phyloP scores from a whole-genome alignment of 2,329 filamentous ascomycete genomes.

The Fusarium coffeatum region DNA sequence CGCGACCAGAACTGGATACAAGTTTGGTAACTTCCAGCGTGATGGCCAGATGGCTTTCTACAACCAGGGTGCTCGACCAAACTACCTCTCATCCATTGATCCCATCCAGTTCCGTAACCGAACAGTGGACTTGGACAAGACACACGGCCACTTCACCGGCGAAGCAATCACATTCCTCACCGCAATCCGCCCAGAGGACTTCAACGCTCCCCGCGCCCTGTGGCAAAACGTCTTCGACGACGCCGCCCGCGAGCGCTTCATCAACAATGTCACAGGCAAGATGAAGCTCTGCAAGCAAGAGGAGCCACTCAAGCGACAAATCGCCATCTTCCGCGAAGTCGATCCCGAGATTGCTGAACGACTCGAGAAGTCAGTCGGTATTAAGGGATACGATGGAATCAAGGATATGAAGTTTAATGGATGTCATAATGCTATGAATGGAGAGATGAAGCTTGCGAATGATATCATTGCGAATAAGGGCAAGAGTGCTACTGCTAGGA shows the following conservation, averaged over 20 bases:
- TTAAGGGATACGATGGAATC: slow-evolving; percentile 35
- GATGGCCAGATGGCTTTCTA: slow-evolving; percentile 36
- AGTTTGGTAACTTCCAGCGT: slow-evolving; percentile 29
- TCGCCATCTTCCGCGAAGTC: slow-evolving; percentile 73
- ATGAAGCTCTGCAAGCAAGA: slow-evolving; percentile 68
- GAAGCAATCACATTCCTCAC: slow-evolving; percentile 35
- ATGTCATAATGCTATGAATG: slow-evolving; percentile 18
- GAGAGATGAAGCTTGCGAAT: slow-evolving; percentile 14
- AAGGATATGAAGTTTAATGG: slow-evolving; percentile 12
- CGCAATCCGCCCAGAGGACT: slow-evolving; percentile 30
- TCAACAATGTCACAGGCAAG: slow-evolving; percentile 70
- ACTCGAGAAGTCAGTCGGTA: slow-evolving; percentile 71
- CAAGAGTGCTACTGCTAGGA: neutral
- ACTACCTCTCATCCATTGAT: slow-evolving; percentile 29
- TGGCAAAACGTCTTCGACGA: slow-evolving; percentile 26
- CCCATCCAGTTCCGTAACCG: slow-evolving; percentile 29
- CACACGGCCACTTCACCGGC: slow-evolving; percentile 27
- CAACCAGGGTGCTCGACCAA: slow-evolving; percentile 32
- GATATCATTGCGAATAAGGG: slow-evolving; percentile 12
- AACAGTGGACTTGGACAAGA: slow-evolving; percentile 25
- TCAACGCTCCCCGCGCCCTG: slow-evolving; percentile 15
- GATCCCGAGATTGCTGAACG: slow-evolving; percentile 67
- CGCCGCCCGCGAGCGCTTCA: slow-evolving; percentile 56
- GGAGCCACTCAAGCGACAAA: slow-evolving; percentile 72
- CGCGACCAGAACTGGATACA: slow-evolving; percentile 6